These are phyloP conservation scores for Biscogniauxia mediterranea DNA, from an alignment of 2,329 filamentous ascomycete species.

Conservation along the genomic window DNA sequence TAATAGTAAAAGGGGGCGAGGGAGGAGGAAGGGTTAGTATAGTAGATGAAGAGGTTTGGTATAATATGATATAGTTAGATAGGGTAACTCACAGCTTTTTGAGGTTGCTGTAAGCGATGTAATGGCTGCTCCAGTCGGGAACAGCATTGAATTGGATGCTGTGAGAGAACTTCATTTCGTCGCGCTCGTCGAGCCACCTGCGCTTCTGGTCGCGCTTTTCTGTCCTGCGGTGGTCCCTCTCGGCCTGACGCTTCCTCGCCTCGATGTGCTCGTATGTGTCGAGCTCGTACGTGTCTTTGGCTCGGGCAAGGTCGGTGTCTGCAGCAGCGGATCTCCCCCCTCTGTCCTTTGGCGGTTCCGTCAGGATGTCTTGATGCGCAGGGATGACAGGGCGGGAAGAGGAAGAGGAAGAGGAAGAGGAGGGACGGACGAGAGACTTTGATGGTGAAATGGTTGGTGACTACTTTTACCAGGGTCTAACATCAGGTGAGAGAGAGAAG, in stretches of 20 bases:
- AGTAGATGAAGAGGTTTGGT: no score
- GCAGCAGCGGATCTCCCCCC: conserved; percentile 24
- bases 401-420: conserved; percentile 27
- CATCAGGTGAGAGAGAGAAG: background rate
- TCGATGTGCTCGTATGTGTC: conserved; percentile 38
- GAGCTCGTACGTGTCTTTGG: conserved; percentile 31
- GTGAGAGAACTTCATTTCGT: conserved; percentile 99
- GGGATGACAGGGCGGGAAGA: conserved; percentile 26
- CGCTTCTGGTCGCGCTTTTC: conserved; percentile 61
- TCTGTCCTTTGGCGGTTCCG: conserved; percentile 23
- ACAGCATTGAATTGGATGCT: conserved; percentile 99
- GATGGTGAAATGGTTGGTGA: conserved; percentile 27
- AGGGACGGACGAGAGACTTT: conserved; percentile 25
- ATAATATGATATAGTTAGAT: no score
- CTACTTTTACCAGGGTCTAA: background rate
- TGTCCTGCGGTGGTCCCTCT: conserved; percentile 35
- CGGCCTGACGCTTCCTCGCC: conserved; percentile 29
- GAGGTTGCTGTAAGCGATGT: conserved; percentile 97
- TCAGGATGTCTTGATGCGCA: conserved; percentile 20
- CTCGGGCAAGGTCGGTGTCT: background rate
- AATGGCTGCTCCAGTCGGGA: conserved; percentile 98
- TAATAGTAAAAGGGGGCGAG: conserved; percentile 34
- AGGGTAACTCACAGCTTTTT: conserved; percentile 80
- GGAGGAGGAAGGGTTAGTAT: no score
- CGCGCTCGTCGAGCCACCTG: conserved; percentile 66